Evolutionary conservation across 106 monocot genomes (phyloP).

Genomic region (Phalaenopsis aphrodite): DNA sequence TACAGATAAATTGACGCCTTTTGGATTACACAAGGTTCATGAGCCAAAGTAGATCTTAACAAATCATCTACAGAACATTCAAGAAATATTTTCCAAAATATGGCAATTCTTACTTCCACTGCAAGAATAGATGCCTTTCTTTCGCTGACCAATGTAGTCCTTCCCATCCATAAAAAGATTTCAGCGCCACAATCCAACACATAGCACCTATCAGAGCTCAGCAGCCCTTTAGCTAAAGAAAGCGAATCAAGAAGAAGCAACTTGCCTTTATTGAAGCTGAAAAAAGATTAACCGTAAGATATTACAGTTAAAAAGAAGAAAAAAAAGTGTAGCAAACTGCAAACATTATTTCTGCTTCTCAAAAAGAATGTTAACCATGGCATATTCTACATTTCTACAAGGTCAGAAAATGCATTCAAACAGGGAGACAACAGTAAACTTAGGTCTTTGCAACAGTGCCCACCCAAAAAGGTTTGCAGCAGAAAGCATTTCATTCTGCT

Average conservation of each 20-base stretch:
- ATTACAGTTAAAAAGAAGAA: not conserved
- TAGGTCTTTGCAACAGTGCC: not conserved
- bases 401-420: not conserved
- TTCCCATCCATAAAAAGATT: slow-evolving; percentile 69
- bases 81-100: not conserved
- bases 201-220: slow-evolving; percentile 50
- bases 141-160: slow-evolving; percentile 51
- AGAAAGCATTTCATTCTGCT: slow-evolving; percentile 8
- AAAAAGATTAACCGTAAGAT: not conserved
- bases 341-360: not conserved
- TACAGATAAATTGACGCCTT: not conserved
- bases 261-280: slow-evolving; percentile 40
- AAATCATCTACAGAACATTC: slow-evolving; percentile 4
- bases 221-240: slow-evolving; percentile 30
- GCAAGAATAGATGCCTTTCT: slow-evolving; percentile 45
- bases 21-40: not conserved
- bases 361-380: not conserved
- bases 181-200: slow-evolving; percentile 54
- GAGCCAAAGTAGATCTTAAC: not conserved
- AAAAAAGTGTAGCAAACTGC: not conserved
- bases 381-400: not conserved
- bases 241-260: slow-evolving; percentile 20
- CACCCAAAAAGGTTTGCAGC: slow-evolving; percentile 55
- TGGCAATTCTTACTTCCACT: slow-evolving; percentile 31
- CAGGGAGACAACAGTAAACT: not conserved